Conservation (phyloP, 805 yeast genomes). For the Suhomyces emberorum region DNA sequence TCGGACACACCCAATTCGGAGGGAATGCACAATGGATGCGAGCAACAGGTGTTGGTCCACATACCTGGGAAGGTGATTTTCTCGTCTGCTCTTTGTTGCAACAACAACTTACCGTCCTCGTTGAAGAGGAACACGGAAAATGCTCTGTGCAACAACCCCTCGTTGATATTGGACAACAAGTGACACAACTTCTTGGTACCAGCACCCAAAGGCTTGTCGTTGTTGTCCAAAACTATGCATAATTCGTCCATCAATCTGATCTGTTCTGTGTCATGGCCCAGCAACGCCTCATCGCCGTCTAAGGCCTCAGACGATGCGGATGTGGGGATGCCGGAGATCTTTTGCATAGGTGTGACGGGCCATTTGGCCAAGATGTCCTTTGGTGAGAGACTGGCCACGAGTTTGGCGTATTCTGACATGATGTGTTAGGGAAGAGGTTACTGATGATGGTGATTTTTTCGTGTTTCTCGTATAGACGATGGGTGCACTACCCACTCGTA, state of each 20-base stretch:
- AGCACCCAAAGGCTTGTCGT: constrained; percentile 86
- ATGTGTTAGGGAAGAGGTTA: no score
- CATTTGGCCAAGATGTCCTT: constrained; percentile 54
- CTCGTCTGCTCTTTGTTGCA: constrained; percentile 95
- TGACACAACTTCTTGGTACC: constrained; percentile 91
- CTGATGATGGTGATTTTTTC: neutral
- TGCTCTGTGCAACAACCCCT: constrained; percentile 90
- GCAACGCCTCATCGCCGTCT: constrained; percentile 49
- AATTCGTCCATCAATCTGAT: constrained; percentile 93
- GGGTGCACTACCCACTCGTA: no score
- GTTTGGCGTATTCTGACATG: constrained; percentile 49
- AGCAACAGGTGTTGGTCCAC: constrained; percentile 99
- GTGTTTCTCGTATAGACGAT: no score
- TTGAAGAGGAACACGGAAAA: constrained; percentile 93
- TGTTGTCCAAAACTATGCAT: constrained; percentile 87
- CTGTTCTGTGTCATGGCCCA: constrained; percentile 92
- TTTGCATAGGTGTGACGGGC: constrained; percentile 60
- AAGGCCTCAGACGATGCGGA: constrained; percentile 26
- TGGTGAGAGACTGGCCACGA: constrained; percentile 51
- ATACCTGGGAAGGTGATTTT: constrained; percentile 93
- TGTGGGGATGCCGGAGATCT: constrained; percentile 57
- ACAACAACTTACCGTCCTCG: constrained; percentile 65
- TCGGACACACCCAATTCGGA: constrained; percentile 64
- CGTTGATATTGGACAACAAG: constrained; percentile 79
- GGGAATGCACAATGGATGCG: constrained; percentile 88